phyloP scores from a whole-genome alignment of 148 eudicot genomes.

The Camellia lanceoleosa region DNA sequence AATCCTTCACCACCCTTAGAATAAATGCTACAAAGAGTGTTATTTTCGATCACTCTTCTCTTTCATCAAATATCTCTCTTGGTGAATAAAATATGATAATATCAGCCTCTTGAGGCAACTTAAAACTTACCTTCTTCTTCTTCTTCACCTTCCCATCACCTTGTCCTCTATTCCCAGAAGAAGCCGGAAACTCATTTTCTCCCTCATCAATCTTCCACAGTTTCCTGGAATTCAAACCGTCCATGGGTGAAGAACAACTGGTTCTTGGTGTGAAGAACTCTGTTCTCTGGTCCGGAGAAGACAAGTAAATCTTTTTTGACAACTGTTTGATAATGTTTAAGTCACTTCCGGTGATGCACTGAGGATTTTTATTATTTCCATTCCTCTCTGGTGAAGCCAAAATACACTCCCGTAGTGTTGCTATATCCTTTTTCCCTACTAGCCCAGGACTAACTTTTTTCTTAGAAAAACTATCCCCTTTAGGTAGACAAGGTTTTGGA shows the following conservation, averaged over 20 bases:
- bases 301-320: background rate
- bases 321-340: background rate
- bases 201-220: background rate
- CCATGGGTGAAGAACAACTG: background rate
- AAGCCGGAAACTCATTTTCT: background rate
- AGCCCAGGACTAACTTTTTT: no score
- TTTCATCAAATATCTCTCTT: background rate
- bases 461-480: no score
- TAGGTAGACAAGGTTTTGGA: no score
- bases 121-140: slow-evolving; percentile 22
- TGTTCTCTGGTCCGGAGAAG: background rate
- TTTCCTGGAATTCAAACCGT: background rate
- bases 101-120: slow-evolving; percentile 24
- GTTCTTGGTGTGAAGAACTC: background rate
- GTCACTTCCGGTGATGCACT: background rate
- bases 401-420: background rate
- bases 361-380: background rate
- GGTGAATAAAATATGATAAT: slow-evolving; percentile 22
- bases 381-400: background rate
- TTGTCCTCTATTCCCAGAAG: background rate
- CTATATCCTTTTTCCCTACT: background rate
- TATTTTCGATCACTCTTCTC: background rate
- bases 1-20: no score
- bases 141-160: slow-evolving; percentile 3
- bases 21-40: no score